Percentiles rank a stretch among this genome's conserved stretches.
These are phyloP conservation scores for Phytophthora lateralis DNA, from an alignment of 352 stramenopile genomes.

Conservation along the genomic window DNA sequence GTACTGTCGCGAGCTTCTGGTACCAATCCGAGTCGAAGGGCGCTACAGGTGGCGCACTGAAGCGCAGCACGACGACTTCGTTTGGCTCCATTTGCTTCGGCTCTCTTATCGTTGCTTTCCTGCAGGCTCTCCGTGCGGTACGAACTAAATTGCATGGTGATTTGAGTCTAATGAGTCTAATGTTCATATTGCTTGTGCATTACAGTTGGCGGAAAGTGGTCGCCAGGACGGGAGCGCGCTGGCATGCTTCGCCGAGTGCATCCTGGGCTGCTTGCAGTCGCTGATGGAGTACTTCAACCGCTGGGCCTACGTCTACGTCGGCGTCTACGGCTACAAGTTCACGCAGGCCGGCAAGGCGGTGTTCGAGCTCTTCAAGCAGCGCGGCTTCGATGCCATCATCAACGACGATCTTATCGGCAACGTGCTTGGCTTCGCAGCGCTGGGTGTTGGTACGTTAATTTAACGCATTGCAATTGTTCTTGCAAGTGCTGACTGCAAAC, in stretches of 20 bases:
- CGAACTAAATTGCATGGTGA: neutral
- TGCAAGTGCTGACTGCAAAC: neutral
- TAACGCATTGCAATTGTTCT: neutral
- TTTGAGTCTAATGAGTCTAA: neutral
- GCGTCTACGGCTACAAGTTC: slow-evolving; percentile 95
- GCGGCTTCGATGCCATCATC: slow-evolving; percentile 96
- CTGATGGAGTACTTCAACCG: slow-evolving; percentile 94
- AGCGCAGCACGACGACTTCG: slow-evolving; percentile 88
- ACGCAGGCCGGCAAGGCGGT: slow-evolving; percentile 92
- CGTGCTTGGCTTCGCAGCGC: slow-evolving; percentile 89
- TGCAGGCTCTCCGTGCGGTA: slow-evolving; percentile 89
- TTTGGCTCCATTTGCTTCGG: slow-evolving; percentile 97
- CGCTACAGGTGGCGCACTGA: slow-evolving; percentile 86
- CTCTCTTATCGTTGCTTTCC: slow-evolving; percentile 92
- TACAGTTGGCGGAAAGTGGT: slow-evolving; percentile 71
- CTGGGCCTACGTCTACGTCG: slow-evolving; percentile 96
- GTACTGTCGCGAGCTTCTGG: slow-evolving; percentile 96
- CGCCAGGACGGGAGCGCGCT: slow-evolving; percentile 71
- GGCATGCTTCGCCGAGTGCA: slow-evolving; percentile 85
- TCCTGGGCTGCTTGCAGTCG: slow-evolving; percentile 81
- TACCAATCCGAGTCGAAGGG: slow-evolving; percentile 87
- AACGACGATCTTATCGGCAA: slow-evolving; percentile 95
- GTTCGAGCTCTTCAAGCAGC: slow-evolving; percentile 92
- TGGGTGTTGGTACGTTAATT: slow-evolving; percentile 73
- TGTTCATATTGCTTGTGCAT: neutral